phyloP scores from a whole-genome alignment of 352 stramenopile genomes.

The Elongisporangium anandrum region DNA sequence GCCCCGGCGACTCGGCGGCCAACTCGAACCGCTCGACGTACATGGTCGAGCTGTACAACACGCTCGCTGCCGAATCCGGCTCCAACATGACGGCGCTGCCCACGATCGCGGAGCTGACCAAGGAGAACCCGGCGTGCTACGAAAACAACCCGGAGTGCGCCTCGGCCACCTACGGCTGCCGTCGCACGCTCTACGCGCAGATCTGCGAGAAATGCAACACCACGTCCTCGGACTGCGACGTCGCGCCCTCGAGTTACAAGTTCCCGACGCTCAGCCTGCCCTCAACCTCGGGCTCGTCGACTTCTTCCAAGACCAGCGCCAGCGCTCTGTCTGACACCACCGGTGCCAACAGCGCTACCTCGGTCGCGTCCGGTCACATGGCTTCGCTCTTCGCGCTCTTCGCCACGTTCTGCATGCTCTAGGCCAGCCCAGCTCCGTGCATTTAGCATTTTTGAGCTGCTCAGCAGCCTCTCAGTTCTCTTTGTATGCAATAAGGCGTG shows the following conservation, averaged over 20 bases:
- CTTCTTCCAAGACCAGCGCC: conserved; percentile 4
- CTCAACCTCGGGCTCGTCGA: conserved; percentile 11
- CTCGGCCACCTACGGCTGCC: conserved; percentile 36
- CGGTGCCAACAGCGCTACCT: background rate
- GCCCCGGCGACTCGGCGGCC: conserved; percentile 31
- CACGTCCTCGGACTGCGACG: conserved; percentile 22
- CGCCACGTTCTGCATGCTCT: background rate
- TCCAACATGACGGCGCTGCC: conserved; percentile 49
- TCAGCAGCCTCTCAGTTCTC: background rate
- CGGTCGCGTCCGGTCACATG: background rate
- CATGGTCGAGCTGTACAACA: conserved; percentile 62
- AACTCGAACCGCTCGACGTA: conserved; percentile 35
- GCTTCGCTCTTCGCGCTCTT: background rate
- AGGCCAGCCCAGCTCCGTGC: background rate
- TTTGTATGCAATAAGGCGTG: background rate
- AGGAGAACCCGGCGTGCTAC: conserved; percentile 63
- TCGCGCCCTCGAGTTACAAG: conserved; percentile 28
- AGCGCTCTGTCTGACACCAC: background rate
- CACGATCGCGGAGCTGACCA: conserved; percentile 25
- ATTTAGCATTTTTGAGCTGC: background rate
- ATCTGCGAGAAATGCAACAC: conserved; percentile 49
- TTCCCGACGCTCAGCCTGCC: conserved; percentile 41
- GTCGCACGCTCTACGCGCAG: conserved; percentile 54
- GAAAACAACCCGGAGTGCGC: conserved; percentile 55
- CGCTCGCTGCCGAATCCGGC: conserved; percentile 18